Evolutionary conservation across 305 asterid species (phyloP), one percentile per base, ranked within the genome.

Genomic region (Fraxinus sp.): DNA sequence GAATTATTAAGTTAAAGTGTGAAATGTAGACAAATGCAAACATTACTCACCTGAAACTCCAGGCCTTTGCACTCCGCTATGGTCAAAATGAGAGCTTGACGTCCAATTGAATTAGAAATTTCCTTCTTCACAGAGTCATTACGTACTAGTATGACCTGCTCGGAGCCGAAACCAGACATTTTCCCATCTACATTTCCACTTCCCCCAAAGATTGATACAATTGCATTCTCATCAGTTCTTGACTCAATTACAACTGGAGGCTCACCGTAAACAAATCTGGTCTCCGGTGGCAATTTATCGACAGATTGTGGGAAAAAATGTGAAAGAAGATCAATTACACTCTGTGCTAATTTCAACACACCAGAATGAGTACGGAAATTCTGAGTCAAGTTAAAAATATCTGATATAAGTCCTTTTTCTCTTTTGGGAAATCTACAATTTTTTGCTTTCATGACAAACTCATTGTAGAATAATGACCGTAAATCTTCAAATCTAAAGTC

Each of bases 11-110:
- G 76, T 49, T 20, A 35, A 75, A 71, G 55, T 57, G 22, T 2
- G 20, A 85, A 49, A 18, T 10, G 35, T 14, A 76, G 2, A 7
- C 28, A 24, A 46, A 22, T 0, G 22, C 35, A 37, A 75, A 46
- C 49, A 74, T 13, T 55, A 46, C 83, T 84, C 36, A 87, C 97
- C 91, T 93, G 95, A 85, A 93, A 93, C 80, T 93, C 97, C 0
- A 93, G 90, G 79, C 97, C 97, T 86, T 93, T 92, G 90, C 97
- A 92, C 78, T 93, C 97, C 7, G 91, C 78, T 33, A 93, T 89
- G 4, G 97, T 93, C 73, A 92, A 84, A 74, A 93, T 77, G 13
- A 93, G 92, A 77, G 97, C 95, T 78, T 90, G 89, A 66, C 46
- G 83, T 71, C 97, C 94, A 33, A 93, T 81, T 41, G 81, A 88